Base-by-base conservation (phyloP, 2,329 filamentous ascomycete species). In the Alternaria burnsii region DNA sequence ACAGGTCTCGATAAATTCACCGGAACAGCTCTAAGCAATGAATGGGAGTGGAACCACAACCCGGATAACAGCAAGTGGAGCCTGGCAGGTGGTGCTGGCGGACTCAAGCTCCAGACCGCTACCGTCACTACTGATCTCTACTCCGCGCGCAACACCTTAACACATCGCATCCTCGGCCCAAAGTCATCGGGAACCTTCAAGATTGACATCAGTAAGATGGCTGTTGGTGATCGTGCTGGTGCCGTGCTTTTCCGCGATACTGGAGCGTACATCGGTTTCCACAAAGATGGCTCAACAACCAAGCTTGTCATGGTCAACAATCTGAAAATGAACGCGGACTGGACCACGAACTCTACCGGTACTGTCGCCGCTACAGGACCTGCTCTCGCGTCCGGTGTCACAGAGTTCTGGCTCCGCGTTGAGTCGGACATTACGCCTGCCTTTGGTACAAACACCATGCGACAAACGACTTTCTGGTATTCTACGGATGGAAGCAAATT, bases 1-100 rank as follows among this genome's bases (percentile, higher is more conserved):
- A 74, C 76, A 0, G 80, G 83, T 16, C 81, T 78, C 0, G 84
- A 88, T 59, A 71, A 59, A 0, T 88, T 88, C 62, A 50, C 62
- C 0, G 83, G 82, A 0, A 67, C 74, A 0, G 63, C 73, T 0
- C 76, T 88, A 1, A 71, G 77, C 7, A 78, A 79, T 0, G 75
- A 81, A 2, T 88, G 84, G 84, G 86, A 88, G 70, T 88, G 86
- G 86, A 89, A 88, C 67, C 86, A 88, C 65, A 88, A 88, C 70
- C 86, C 86, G 0, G 85, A 88, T 56, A 78, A 73, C 1, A 76
- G 71, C 10, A 82, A 81, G 9, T 88, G 75, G 66, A 71, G 67
- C 2, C 76, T 86, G 11, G 71, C 77, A 41, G 75, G 81, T 30
- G 82, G 83, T 2, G 47, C 61, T 7, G 69, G 66, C 4, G 74